phyloP scores from a whole-genome alignment of 345 rosid genomes.

The Rubroshorea leprosula region DNA sequence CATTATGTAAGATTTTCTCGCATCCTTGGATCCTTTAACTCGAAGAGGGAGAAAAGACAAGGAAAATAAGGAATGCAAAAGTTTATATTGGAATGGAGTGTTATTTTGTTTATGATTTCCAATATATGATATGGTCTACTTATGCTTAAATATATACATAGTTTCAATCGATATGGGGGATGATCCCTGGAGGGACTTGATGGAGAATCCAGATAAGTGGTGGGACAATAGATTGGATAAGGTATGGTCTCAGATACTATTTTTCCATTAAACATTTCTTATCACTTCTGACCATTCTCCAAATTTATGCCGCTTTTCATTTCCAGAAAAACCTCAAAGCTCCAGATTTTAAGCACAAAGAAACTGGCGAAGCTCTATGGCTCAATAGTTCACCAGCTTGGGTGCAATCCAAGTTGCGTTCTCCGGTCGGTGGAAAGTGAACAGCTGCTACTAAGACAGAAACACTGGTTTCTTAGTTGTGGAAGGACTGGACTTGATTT shows the following conservation, averaged over 20 bases:
- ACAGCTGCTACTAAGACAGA: not conserved
- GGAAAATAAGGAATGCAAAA: too few species aligned
- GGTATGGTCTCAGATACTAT: slow-evolving; percentile 27
- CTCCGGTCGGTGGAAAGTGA: slow-evolving; percentile 30
- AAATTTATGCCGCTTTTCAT: not conserved
- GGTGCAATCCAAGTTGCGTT: slow-evolving; percentile 53
- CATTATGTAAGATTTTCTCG: not conserved
- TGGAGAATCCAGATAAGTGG: slow-evolving; percentile 63
- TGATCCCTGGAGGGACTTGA: slow-evolving; percentile 64
- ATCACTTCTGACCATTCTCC: not conserved
- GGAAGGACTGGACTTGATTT: not conserved
- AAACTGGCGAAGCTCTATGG: slow-evolving; percentile 63
- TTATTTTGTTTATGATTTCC: too few species aligned
- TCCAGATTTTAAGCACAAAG: slow-evolving; percentile 52
- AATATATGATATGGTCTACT: too few species aligned
- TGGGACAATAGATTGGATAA: slow-evolving; percentile 77
- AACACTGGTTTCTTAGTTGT: not conserved
- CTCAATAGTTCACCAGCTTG: slow-evolving; percentile 52
- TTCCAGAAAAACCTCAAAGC: slow-evolving; percentile 33
- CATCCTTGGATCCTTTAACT: too few species aligned
- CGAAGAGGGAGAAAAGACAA: too few species aligned
- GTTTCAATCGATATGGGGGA: slow-evolving; percentile 35
- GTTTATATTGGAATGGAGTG: too few species aligned
- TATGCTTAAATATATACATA: too few species aligned
- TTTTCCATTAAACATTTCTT: not conserved